These are phyloP conservation scores for Lipomyces mesembrius DNA, from an alignment of 805 yeast genomes.

Conservation along the genomic window DNA sequence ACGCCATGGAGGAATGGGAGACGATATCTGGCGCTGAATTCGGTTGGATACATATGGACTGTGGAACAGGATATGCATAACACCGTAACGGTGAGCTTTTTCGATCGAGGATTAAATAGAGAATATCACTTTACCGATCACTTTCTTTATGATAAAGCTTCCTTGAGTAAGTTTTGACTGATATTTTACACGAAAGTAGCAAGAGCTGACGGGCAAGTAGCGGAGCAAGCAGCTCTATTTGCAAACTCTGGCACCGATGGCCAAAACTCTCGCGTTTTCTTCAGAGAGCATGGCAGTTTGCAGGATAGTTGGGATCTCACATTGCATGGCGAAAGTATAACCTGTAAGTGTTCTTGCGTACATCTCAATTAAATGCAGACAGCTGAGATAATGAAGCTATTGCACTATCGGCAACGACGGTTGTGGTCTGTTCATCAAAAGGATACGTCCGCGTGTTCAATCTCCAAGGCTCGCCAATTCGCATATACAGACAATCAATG, in stretches of 20 bases:
- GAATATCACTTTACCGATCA: conserved; percentile 87
- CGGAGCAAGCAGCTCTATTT: conserved; percentile 60
- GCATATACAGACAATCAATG: conserved; percentile 61
- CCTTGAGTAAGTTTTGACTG: conserved; percentile 38
- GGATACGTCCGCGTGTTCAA: conserved; percentile 79
- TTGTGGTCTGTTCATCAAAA: conserved; percentile 70
- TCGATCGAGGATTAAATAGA: conserved; percentile 72
- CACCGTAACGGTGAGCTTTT: conserved; percentile 84
- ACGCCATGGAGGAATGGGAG: conserved; percentile 79
- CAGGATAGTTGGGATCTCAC: conserved; percentile 64
- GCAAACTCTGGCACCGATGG: conserved; percentile 51
- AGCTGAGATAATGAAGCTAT: conserved; percentile 47
- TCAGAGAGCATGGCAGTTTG: conserved; percentile 69
- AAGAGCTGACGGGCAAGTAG: not conserved
- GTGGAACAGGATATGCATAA: conserved; percentile 65
- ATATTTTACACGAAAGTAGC: not conserved
- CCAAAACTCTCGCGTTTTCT: conserved; percentile 53
- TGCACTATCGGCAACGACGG: conserved; percentile 64
- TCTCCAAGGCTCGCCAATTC: conserved; percentile 70
- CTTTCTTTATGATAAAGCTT: conserved; percentile 72
- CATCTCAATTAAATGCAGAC: not conserved
- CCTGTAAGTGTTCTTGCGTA: conserved; percentile 35
- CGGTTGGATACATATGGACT: conserved; percentile 75
- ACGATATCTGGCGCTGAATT: conserved; percentile 59
- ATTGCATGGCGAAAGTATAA: conserved; percentile 54